phyloP scores from a whole-genome alignment of 441 rosid species.

The Hypseocharis bilobata region DNA sequence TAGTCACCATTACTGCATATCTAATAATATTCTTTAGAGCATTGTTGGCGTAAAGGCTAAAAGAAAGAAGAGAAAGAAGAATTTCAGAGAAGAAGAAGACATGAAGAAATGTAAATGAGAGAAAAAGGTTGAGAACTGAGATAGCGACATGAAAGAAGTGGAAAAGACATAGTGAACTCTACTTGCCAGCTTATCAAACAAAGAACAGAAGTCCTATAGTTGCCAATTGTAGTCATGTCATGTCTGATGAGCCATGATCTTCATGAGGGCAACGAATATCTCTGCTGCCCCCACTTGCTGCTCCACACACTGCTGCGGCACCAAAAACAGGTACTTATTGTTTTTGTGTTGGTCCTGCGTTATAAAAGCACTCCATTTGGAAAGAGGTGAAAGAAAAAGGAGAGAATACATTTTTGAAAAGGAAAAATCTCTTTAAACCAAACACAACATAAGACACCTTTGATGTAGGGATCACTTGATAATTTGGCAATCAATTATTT shows the following conservation, averaged over 20 bases:
- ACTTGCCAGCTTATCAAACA: not conserved
- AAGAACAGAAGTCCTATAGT: not conserved
- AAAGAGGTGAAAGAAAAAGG: not conserved
- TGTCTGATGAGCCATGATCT: not conserved
- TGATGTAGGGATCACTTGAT: slow-evolving; percentile 4
- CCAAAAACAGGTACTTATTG: slow-evolving; percentile 5
- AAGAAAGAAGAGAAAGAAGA: not conserved
- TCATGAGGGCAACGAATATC: not conserved
- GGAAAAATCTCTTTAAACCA: not conserved
- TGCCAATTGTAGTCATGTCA: slow-evolving; percentile 3
- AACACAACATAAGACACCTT: not conserved
- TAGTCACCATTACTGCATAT: not conserved
- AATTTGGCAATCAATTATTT: slow-evolving; percentile 1
- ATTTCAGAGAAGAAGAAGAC: not conserved
- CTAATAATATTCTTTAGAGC: not conserved
- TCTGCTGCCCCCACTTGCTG: not conserved
- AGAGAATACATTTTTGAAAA: not conserved
- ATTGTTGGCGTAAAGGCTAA: not conserved
- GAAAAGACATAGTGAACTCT: not conserved
- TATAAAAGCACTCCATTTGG: not conserved
- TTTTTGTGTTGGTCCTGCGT: not conserved
- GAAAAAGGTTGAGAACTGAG: not conserved
- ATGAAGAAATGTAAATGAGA: not conserved
- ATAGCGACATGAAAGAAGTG: not conserved
- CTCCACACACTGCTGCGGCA: not conserved